These are phyloP conservation scores for Cryptococcus deneoformans DNA, from an alignment of 1,284 basidiomycete genomes.

Conservation along the genomic window DNA sequence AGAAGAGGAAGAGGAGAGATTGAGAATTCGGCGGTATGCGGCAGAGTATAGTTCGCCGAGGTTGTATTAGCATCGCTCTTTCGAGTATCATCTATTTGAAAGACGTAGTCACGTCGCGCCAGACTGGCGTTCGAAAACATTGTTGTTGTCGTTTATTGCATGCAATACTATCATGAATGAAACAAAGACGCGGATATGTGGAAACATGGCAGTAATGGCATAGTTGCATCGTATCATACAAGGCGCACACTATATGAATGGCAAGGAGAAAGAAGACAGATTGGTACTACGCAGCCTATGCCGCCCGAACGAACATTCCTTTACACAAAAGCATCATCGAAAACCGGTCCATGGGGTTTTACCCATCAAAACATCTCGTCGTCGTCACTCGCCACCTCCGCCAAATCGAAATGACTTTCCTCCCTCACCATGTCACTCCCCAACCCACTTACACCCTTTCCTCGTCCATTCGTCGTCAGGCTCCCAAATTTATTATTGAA, in stretches of 20 bases:
- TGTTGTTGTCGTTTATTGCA: too few relatives aligned
- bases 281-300: too few relatives aligned
- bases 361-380: conserved; percentile 8
- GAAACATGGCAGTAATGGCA: too few relatives aligned
- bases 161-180: too few relatives aligned
- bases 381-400: conserved; percentile 19
- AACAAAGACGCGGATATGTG: too few relatives aligned
- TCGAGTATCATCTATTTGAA: background rate
- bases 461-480: conserved; percentile 15
- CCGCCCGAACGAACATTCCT: too few relatives aligned
- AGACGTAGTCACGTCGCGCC: background rate
- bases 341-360: background rate
- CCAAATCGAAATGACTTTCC: conserved; percentile 31
- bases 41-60: background rate
- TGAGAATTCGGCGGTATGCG: background rate
- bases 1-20: background rate
- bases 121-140: too few relatives aligned
- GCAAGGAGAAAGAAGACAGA: too few relatives aligned
- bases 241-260: too few relatives aligned
- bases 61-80: background rate
- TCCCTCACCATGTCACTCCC: conserved; percentile 28
- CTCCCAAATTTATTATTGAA: conserved; percentile 31
- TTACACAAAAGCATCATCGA: background rate
- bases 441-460: conserved; percentile 5
- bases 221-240: too few relatives aligned